Evolutionary conservation across 305 asterid genomes (phyloP).

Genomic region (Solanum aculeatissimum): DNA sequence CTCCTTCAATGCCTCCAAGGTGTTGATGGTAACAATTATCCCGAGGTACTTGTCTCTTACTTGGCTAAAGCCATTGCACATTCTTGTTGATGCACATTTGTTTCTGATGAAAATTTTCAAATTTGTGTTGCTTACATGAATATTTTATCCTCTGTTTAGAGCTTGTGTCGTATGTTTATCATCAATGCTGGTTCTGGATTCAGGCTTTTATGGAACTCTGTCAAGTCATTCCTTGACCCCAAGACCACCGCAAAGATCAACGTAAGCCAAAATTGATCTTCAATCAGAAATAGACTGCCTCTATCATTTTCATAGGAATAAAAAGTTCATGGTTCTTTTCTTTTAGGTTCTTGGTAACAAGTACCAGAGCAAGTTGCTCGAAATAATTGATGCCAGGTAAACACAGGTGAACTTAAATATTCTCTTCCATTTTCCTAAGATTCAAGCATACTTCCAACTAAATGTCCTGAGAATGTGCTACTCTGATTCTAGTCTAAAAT

Average conservation of each 20-base stretch:
- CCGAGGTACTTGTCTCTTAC: constrained; percentile 44
- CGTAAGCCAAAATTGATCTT: constrained; percentile 25
- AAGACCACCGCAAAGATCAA: constrained; percentile 92
- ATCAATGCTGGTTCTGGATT: constrained; percentile 97
- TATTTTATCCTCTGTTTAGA: constrained; percentile 24
- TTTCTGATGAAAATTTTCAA: neutral
- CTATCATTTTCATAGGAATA: neutral
- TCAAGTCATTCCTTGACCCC: constrained; percentile 95
- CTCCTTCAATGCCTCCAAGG: constrained; percentile 79
- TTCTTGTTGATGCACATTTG: neutral
- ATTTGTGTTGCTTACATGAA: neutral
- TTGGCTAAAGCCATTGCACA: neutral
- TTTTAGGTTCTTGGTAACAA: constrained; percentile 79
- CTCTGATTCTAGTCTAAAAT: neutral
- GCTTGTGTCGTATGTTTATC: constrained; percentile 85
- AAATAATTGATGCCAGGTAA: constrained; percentile 82
- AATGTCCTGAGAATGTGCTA: constrained; percentile 35
- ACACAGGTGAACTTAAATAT: neutral
- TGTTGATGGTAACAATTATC: constrained; percentile 87
- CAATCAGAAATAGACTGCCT: neutral
- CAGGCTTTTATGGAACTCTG: constrained; percentile 94
- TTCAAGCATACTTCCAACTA: constrained; percentile 11
- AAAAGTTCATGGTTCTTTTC: constrained; percentile 2
- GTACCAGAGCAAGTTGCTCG: constrained; percentile 90
- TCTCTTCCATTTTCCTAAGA: neutral